Evolutionary conservation across 805 yeast genomes (phyloP), one percentile per base, ranked within the genome.

Genomic region (Kluyveromyces nonfermentans): DNA sequence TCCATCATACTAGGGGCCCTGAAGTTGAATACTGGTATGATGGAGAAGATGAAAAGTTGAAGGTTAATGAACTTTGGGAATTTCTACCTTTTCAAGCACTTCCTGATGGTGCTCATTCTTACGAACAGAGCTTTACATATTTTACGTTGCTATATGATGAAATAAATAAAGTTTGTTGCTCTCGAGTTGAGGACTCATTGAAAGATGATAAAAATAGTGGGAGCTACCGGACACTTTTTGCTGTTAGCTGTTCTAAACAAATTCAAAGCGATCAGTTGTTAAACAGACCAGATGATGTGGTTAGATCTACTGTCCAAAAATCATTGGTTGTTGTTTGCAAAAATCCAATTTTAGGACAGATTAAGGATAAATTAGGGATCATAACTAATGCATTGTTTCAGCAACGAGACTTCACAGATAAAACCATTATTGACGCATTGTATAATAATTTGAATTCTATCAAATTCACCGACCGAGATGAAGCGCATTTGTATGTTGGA

Each of bases 91-190:
- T 93, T 57, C 97, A 89, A 59, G 95, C 96, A 1, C 67, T 93
- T 18, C 97, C 98, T 0, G 98, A 93, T 64, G 97, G 97, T 4
- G 82, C 94, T 2, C 98, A 93, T 61, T 72, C 89, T 18, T 90
- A 81, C 58, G 95, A 88, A 59, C 97, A 93, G 62, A 88, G 95
- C 1, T 87, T 89, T 57, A 82, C 95, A 19, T 86, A 86, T 58
- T 90, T 90, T 65, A 89, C 95, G 19, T 67, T 90, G 36, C 73
- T 83, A 5, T 85, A 78, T 57, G 87, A 87, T 59, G 78, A 77
- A 42, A 9, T 38, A 16, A 38, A 38, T 31, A 64, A 67, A 21
- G 63, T 63, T 19, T 48, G 49, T 15, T 44, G 51, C 14, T 52
- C 61, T 33, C 55, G 62, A 3, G 41, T 30, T 14, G 41, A 43